Percentiles rank a stretch among this genome's conserved stretches.
phyloP scores from a whole-genome alignment of 768 basidiomycete species.

The Lentinula raphanica region DNA sequence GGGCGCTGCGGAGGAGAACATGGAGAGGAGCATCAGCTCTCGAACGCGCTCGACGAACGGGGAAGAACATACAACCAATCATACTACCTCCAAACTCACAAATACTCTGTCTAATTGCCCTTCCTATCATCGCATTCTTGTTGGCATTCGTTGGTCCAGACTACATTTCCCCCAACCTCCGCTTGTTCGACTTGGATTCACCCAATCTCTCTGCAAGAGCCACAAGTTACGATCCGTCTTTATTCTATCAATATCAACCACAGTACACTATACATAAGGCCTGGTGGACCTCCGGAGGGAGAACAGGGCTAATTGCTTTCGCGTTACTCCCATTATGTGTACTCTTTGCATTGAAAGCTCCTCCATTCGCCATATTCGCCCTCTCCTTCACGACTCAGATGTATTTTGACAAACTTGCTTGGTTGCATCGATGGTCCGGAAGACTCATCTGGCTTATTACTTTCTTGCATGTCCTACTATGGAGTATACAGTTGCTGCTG shows the following conservation, averaged over 20 bases:
- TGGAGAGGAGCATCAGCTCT: conserved; percentile 46
- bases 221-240: conserved; percentile 21
- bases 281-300: conserved; percentile 66
- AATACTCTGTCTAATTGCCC: conserved; percentile 41
- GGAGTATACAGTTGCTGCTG: conserved; percentile 60
- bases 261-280: conserved; percentile 61
- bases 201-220: conserved; percentile 12
- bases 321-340: conserved; percentile 67
- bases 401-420: conserved; percentile 71
- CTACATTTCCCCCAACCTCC: conserved; percentile 50
- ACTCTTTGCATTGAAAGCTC: conserved; percentile 64
- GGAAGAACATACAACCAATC: conserved; percentile 35
- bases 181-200: conserved; percentile 37
- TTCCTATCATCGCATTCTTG: conserved; percentile 38
- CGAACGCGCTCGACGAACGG: conserved; percentile 24
- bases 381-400: conserved; percentile 55
- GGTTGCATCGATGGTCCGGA: conserved; percentile 69
- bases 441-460: conserved; percentile 64
- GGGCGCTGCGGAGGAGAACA: conserved; percentile 53
- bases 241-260: conserved; percentile 36
- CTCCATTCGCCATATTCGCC: conserved; percentile 70
- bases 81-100: conserved; percentile 62
- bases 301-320: conserved; percentile 68
- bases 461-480: conserved; percentile 55
- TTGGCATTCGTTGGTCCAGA: conserved; percentile 61